These are phyloP conservation scores for Candida qinlingensis DNA, from an alignment of 805 yeast species.

Conservation along the genomic window DNA sequence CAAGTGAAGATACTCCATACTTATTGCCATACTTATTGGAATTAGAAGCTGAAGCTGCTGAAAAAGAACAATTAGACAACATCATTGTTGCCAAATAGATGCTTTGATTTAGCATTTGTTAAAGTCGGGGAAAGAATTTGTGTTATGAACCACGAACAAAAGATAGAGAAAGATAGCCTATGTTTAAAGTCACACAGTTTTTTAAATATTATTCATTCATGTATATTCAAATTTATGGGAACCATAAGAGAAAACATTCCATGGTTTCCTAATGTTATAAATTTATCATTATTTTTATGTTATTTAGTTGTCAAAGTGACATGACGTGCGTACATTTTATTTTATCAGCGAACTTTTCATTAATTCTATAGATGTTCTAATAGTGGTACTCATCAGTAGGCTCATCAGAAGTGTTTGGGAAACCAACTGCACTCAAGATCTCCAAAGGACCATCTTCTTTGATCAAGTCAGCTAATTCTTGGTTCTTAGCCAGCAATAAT, in stretches of 20 bases:
- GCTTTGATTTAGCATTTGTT: not conserved
- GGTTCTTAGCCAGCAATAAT: conserved; percentile 66
- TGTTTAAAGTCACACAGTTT: not conserved
- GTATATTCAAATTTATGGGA: conserved; percentile 4
- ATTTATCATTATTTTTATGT: not conserved
- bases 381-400: conserved; percentile 63
- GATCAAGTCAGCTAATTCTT: conserved; percentile 45
- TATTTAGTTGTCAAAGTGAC: too few relatives aligned
- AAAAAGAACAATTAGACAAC: conserved; percentile 86
- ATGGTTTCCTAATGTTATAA: not conserved
- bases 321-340: too few relatives aligned
- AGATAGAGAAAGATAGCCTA: not conserved
- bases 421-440: conserved; percentile 64
- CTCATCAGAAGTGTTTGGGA: conserved; percentile 52
- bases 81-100: conserved; percentile 30
- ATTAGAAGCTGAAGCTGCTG: conserved; percentile 88
- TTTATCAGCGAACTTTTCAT: not conserved
- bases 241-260: not conserved
- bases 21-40: conserved; percentile 86
- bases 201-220: conserved; percentile 6
- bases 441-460: conserved; percentile 38
- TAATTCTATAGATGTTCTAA: conserved; percentile 22
- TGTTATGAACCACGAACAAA: not conserved
- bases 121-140: too few relatives aligned
- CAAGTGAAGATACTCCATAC: conserved; percentile 79